A percentile compares a stretch with the other conserved stretches of the same genome.
These are phyloP conservation scores for Falciphora oryzae DNA, from an alignment of 2,329 filamentous ascomycete species.

Conservation along the genomic window DNA sequence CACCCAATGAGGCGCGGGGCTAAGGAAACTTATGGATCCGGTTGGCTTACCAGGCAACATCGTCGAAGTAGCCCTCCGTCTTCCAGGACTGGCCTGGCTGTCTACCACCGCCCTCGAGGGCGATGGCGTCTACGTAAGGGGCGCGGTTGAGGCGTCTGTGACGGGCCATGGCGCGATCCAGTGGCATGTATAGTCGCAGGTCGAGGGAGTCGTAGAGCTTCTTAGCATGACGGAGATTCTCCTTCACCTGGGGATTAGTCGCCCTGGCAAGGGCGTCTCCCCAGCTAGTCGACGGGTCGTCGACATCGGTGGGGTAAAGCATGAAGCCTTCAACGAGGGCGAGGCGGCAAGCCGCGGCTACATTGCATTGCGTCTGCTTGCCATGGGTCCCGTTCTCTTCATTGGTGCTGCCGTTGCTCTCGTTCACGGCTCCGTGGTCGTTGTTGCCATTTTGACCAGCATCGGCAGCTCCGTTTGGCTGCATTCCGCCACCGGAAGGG, in stretches of 20 bases:
- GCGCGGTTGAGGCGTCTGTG: constrained; percentile 13
- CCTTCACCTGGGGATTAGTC: background rate
- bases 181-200: constrained; percentile 19
- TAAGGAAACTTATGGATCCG: too few relatives aligned
- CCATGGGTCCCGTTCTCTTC: background rate
- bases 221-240: background rate
- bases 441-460: background rate
- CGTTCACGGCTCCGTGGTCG: background rate
- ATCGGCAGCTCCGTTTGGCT: background rate
- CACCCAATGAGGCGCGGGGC: background rate
- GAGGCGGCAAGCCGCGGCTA: background rate
- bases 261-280: background rate
- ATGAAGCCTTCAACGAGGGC: constrained; percentile 3
- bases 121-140: constrained; percentile 15
- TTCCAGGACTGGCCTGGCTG: constrained; percentile 22
- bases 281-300: background rate
- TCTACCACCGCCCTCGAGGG: constrained; percentile 12
- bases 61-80: constrained; percentile 22
- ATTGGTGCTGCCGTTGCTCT: background rate
- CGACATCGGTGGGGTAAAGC: background rate
- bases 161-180: constrained; percentile 12
- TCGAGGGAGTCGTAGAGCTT: constrained; percentile 12
- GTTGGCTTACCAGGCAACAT: constrained; percentile 14
- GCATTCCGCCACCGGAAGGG: too few relatives aligned
- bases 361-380: background rate